Conservation (phyloP, 2,329 filamentous ascomycete species). For the Amauroascus verrucosus region DNA sequence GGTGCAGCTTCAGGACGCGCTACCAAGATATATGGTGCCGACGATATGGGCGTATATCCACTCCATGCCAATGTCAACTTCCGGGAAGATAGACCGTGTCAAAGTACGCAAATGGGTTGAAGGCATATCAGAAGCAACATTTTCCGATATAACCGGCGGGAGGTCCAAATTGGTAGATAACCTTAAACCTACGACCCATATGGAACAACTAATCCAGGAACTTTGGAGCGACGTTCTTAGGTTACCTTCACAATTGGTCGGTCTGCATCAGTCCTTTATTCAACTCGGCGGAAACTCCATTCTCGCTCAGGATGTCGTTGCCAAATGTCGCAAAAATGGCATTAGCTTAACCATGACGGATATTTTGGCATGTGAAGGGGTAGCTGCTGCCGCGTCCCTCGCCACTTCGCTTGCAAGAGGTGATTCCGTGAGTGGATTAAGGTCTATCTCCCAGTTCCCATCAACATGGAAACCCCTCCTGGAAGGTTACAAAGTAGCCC, state of each 20-base stretch:
- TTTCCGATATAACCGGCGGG: conserved; percentile 7
- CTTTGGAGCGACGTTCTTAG: conserved; percentile 27
- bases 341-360: conserved; percentile 21
- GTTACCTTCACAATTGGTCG: conserved; percentile 27
- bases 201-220: conserved; percentile 8
- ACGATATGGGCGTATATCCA: conserved; percentile 30
- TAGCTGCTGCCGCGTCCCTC: conserved; percentile 4
- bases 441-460: not conserved
- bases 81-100: conserved; percentile 33
- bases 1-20: conserved; percentile 13
- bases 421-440: not conserved
- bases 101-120: conserved; percentile 17
- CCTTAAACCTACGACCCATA: not conserved
- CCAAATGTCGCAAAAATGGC: conserved; percentile 16
- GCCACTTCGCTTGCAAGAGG: not conserved
- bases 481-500: conserved; percentile 4
- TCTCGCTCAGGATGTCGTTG: conserved; percentile 23
- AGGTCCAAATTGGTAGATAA: not conserved
- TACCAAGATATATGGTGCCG: conserved; percentile 28
- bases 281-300: conserved; percentile 14
- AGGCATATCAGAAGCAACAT: conserved; percentile 18
- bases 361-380: conserved; percentile 21
- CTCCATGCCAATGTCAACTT: conserved; percentile 28
- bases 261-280: conserved; percentile 12
- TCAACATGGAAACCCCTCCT: not conserved